Conservation (phyloP, 2,329 filamentous ascomycete species). For the Paradendryphiella salina region DNA sequence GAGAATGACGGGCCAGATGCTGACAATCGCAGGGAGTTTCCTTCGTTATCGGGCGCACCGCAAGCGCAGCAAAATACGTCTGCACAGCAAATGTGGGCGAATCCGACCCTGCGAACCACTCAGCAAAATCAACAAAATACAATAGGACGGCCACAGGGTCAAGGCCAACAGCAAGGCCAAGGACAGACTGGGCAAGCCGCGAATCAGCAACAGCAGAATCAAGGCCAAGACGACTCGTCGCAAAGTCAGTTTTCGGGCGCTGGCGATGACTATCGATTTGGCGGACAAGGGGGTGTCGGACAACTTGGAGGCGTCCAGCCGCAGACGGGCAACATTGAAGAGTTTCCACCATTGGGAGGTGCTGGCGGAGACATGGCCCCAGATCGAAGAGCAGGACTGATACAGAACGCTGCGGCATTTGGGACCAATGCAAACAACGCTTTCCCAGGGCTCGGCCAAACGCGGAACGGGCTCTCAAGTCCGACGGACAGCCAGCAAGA, state of each 20-base stretch:
- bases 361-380: conserved; percentile 56
- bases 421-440: conserved; percentile 43
- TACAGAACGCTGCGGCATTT: conserved; percentile 55
- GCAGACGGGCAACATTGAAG: conserved; percentile 61
- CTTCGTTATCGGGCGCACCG: conserved; percentile 61
- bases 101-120: conserved; percentile 58
- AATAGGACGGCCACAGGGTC: conserved; percentile 56
- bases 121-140: conserved; percentile 59
- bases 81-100: conserved; percentile 60
- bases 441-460: conserved; percentile 51
- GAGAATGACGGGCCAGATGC: conserved; percentile 29
- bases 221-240: conserved; percentile 46
- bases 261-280: conserved; percentile 61
- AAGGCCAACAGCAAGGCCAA: conserved; percentile 35
- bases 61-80: conserved; percentile 58
- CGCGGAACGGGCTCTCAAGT: conserved; percentile 49
- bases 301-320: conserved; percentile 57
- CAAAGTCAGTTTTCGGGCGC: conserved; percentile 57
- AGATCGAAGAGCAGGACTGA: conserved; percentile 55
- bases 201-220: conserved; percentile 51
- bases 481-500: conserved; percentile 46
- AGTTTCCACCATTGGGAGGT: conserved; percentile 63
- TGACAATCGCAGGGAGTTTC: conserved; percentile 59
- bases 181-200: conserved; percentile 43
- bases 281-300: conserved; percentile 58